Percentiles rank a stretch among this genome's conserved stretches.
Conservation (phyloP, 306 rosid genomes). For the Inga leiocalycina region DNA sequence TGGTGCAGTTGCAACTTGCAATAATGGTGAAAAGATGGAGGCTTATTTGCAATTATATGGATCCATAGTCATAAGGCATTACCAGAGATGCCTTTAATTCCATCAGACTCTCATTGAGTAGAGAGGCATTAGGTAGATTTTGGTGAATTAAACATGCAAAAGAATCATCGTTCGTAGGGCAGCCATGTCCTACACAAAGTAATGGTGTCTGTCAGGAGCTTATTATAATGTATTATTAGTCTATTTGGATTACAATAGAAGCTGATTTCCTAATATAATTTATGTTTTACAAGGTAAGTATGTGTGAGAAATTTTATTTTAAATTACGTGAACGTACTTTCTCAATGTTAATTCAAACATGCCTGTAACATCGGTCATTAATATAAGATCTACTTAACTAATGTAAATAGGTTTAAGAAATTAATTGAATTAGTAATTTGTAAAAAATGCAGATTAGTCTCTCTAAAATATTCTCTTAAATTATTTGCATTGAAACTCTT, state of each 20-base stretch:
- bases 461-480: no score
- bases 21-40: background rate
- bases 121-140: background rate
- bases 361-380: no score
- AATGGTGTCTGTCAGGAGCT: background rate
- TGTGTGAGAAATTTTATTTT: accelerated
- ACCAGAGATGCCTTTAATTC: background rate
- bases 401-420: no score
- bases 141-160: background rate
- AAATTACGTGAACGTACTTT: accelerated
- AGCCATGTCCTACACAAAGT: background rate
- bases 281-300: no score
- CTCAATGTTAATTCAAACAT: no score
- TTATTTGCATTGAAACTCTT: no score
- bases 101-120: background rate
- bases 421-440: no score
- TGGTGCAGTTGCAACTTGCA: background rate
- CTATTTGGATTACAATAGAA: no score
- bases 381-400: no score
- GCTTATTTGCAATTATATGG: background rate
- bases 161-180: background rate
- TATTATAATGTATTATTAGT: background rate
- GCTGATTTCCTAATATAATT: no score
- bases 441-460: no score
- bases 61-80: background rate